Evolutionary conservation across 73 alveolate species (phyloP), one percentile per base, ranked within the genome.

Genomic region (Effrenium voratum): DNA sequence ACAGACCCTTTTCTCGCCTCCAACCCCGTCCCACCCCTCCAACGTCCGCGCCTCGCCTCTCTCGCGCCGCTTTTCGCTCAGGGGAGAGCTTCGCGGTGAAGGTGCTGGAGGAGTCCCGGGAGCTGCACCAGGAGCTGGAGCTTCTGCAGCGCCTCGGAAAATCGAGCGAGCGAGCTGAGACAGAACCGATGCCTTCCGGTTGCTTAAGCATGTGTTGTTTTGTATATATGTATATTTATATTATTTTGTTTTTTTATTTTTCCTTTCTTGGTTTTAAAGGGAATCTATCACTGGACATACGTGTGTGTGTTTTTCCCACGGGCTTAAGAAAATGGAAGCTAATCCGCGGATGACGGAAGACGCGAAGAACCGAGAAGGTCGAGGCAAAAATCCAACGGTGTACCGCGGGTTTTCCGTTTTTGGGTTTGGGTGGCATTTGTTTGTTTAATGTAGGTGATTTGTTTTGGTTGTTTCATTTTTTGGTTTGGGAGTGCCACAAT

Each of bases 1-100:
- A n/a, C n/a, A n/a, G 28, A 10, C 66, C 66, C 66, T 19, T 19
- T 19, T 19, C 66, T 19, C 66, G 66, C 66, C 66, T 52, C 10
- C 66, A 10, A 10, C 66, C 66, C 66, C 66, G 28, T 19, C 19
- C 66, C 66, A 10, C 66, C 66, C 66, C 66, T 19, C 66, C 66
- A 10, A 52, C 66, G 28, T 19, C 66, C 66, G 28, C 66, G 10
- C 66, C 66, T 19, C 19, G n/a, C n/a, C n/a, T n/a, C 40, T 38
- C 41, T 60, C 40, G 43, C 34, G 34, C 77, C 28, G 77, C 77
- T 28, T 36, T 19, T 52, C 26, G 8, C 19, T 12, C 30, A 85
- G 94, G 94, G 63, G 94, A 85, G 82, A 57, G 82, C 94, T 85
- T 85, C 34, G 94, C 94, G 45, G 94, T 85, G 94, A 85, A 85